Conservation (phyloP, 1,284 basidiomycete genomes). For the Anthracocystis walkeri region DNA sequence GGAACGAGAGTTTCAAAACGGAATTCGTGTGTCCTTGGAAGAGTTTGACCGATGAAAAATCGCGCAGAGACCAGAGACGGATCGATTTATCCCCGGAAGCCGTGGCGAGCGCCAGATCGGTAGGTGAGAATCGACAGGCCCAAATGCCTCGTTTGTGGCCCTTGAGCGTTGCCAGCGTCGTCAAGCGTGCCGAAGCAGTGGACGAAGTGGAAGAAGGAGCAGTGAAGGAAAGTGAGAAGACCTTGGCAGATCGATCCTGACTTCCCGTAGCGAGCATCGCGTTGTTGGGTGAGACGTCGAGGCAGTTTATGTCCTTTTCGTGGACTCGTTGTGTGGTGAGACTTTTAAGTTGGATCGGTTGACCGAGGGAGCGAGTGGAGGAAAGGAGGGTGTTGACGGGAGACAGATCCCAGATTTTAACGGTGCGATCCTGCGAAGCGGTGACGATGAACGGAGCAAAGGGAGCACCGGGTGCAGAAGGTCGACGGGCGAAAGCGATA, state of each 20-base stretch:
- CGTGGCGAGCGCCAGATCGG: constrained; percentile 87
- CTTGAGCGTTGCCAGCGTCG: constrained; percentile 86
- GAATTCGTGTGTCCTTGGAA: constrained; percentile 83
- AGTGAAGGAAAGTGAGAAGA: constrained; percentile 81
- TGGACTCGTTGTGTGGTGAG: constrained; percentile 91
- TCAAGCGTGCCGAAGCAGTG: constrained; percentile 71
- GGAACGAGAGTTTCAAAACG: constrained; percentile 90
- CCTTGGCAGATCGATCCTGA: constrained; percentile 93
- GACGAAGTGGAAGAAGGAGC: constrained; percentile 65
- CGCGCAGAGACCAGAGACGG: constrained; percentile 89
- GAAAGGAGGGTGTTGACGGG: constrained; percentile 34
- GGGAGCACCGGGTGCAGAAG: constrained; percentile 15
- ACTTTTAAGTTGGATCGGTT: constrained; percentile 75
- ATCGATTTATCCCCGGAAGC: constrained; percentile 95
- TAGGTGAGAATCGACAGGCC: constrained; percentile 86
- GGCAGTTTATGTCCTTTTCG: constrained; percentile 98
- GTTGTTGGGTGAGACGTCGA: constrained; percentile 93
- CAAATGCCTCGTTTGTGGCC: constrained; percentile 98
- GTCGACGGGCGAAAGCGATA: constrained; percentile 75
- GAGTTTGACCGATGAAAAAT: constrained; percentile 72
- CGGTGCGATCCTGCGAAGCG: constrained; percentile 94
- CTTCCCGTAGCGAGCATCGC: constrained; percentile 89
- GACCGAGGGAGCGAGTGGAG: not conserved
- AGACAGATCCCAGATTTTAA: constrained; percentile 92
- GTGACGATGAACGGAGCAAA: constrained; percentile 76